A percentile compares a stretch with the other conserved stretches of the same genome.
Evolutionary conservation across 2,329 filamentous ascomycete genomes (phyloP).

Genomic region (Amauroascus niger): DNA sequence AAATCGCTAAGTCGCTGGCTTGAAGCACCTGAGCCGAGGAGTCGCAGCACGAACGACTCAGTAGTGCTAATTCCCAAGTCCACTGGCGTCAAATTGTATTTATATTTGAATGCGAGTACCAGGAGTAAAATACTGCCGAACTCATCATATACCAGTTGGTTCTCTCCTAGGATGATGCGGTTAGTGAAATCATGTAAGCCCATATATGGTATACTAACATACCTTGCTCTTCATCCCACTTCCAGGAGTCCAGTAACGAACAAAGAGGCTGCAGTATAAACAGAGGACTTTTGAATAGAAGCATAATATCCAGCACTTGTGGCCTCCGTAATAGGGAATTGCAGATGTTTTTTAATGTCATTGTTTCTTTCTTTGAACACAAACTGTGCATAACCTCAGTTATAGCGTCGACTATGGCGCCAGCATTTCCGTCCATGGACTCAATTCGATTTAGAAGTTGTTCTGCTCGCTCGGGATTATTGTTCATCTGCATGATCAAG

Average conservation of each 20-base stretch:
- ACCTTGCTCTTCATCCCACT: slow-evolving; percentile 55
- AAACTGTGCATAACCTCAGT: slow-evolving; percentile 54
- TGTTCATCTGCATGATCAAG: slow-evolving; percentile 66
- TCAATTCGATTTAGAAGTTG: slow-evolving; percentile 73
- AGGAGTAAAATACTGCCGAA: slow-evolving; percentile 54
- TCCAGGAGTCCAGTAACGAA: slow-evolving; percentile 52
- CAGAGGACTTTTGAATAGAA: slow-evolving; percentile 50
- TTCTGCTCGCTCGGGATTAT: slow-evolving; percentile 65
- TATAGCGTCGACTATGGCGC: slow-evolving; percentile 69
- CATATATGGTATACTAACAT: slow-evolving; percentile 1
- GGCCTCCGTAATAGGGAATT: slow-evolving; percentile 48
- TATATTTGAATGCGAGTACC: slow-evolving; percentile 48
- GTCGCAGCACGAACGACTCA: slow-evolving; percentile 47
- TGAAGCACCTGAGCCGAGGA: slow-evolving; percentile 41
- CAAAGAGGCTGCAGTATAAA: slow-evolving; percentile 51
- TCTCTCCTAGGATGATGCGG: slow-evolving; percentile 39
- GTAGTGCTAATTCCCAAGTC: slow-evolving; percentile 45
- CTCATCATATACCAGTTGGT: slow-evolving; percentile 57
- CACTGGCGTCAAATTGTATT: slow-evolving; percentile 44
- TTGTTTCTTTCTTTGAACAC: slow-evolving; percentile 51
- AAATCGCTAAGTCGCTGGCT: slow-evolving; percentile 44
- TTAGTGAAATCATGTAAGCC: slow-evolving; percentile 12
- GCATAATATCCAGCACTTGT: slow-evolving; percentile 48
- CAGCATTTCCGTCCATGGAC: slow-evolving; percentile 83
- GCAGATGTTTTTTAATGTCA: slow-evolving; percentile 53